Evolutionary conservation across 2,329 filamentous ascomycete genomes (phyloP), one percentile per base, ranked within the genome.

Genomic region (Trichoderma sp.): DNA sequence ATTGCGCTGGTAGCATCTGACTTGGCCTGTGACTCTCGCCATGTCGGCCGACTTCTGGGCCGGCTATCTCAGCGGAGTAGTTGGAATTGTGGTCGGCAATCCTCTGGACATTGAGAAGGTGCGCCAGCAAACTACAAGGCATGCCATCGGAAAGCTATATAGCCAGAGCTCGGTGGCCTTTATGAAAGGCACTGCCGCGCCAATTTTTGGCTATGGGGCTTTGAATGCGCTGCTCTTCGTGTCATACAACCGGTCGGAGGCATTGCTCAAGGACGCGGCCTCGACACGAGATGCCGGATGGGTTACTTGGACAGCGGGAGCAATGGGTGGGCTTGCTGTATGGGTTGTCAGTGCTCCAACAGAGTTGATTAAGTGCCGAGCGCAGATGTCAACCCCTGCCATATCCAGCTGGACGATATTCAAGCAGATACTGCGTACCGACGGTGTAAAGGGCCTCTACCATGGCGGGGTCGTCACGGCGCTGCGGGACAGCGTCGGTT

Each of bases 11-110:
- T 30, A 49, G 6, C 16, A 32, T n/a, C 32, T 16, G 46, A 28
- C 16, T 52, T 64, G 49, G 49, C 49, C 28, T 43, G 39, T 32
- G 21, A 64, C n/a, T 18, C n/a, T 43, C 32, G 39, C 39, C 56
- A 95, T 96, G 92, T 92, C 92, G 61, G 88, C 93, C 73, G 94
- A 97, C 78, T 97, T 97, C 80, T 97, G 92, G 92, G 92, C 94
- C 69, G 94, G 94, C 75, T 97, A 97, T 79, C 81, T 96, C 70
- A 95, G 91, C 76, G 95, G 95, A 65, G 93, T 91, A 68, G 85
- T 90, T 59, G 92, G 93, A 56, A 97, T 97, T 74, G 82, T 97
- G 59, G 91, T 97, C 70, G 94, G 95, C 71, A 97, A 97, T 75
- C 93, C 94, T 3, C 84, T 97, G 5, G 91, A 94, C 77, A 81